Base-by-base conservation (phyloP, 768 basidiomycete species). In the Suillus brevipes region DNA sequence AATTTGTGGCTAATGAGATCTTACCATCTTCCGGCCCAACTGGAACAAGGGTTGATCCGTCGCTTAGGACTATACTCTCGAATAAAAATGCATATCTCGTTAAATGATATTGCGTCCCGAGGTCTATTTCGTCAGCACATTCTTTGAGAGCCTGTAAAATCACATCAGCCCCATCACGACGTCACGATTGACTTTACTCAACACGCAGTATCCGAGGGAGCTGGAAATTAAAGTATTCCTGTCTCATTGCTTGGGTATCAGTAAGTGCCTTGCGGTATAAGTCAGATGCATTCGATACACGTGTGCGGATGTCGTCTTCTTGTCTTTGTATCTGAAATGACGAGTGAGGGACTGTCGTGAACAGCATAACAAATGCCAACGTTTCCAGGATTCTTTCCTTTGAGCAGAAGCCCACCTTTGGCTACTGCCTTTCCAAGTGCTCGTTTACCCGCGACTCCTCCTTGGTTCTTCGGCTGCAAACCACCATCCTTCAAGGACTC, bases 211-310 rank as follows among this genome's bases (percentile, higher is more conserved):
- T 92, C 69, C 95, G 90, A 62, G 97, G 97, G 47, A 98, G 80
- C 72, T 98, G 97, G 72, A 97, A 92, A 75, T 98, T 97, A 78
- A 97, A 99, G 76, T 98, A 99, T 73, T 99, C 97, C 76, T 98
- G 96, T 66, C 96, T 85, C 80, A 94, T 88, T 6, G 88, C 81
- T 75, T 98, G 95, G 14, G 92, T 94, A 67, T 98, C 95, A 16
- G 85, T 87, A 37, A 97, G 89, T 2, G 94, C 89, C 77, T 97
- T 96, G 64, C 94, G 84, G 73, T 95, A 99, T 38, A 88, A 85
- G 74, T 98, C 97, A 31, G 93, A 94, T 12, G 92, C 88, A 55
- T 81, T 80, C 8, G 94, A 95, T 83, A 99, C 88, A 68, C 96
- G 84, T 37, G 85, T 81, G 63, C 97, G 83, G 59, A 97, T 88